Conservation (phyloP, 306 rosid species). For the Mimosa pudica region DNA sequence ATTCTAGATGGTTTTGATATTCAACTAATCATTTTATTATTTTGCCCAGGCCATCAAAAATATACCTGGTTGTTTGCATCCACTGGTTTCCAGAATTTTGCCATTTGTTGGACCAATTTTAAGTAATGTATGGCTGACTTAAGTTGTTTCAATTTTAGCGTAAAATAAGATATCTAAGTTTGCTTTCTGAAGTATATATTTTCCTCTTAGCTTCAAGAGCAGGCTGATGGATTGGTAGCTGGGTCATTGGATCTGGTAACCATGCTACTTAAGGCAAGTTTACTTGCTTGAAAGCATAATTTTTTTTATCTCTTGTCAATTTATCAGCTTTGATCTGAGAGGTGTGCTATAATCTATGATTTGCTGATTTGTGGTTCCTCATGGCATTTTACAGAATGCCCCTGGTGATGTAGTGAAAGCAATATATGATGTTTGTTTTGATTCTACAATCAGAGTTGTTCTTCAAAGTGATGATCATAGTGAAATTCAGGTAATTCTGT, state of each 20-base stretch:
- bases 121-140: slow-evolving; percentile 54
- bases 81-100: slow-evolving; percentile 75
- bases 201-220: slow-evolving; percentile 73
- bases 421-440: slow-evolving; percentile 75
- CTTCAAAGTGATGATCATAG: slow-evolving; percentile 87
- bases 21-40: slow-evolving; percentile 14
- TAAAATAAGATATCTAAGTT: neutral
- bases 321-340: slow-evolving; percentile 28
- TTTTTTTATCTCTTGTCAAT: slow-evolving; percentile 4
- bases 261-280: slow-evolving; percentile 91
- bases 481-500: slow-evolving; percentile 82
- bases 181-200: slow-evolving; percentile 41
- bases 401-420: slow-evolving; percentile 77
- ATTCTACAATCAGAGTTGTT: slow-evolving; percentile 57
- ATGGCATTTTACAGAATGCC: slow-evolving; percentile 74
- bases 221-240: slow-evolving; percentile 83
- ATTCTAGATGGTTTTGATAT: slow-evolving; percentile 30
- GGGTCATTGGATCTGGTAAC: slow-evolving; percentile 90
- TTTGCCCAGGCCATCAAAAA: slow-evolving; percentile 73
- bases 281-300: slow-evolving; percentile 33
- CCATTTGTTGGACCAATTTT: slow-evolving; percentile 76
- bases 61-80: slow-evolving; percentile 80
- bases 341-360: slow-evolving; percentile 19
- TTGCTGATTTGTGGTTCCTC: slow-evolving; percentile 46
- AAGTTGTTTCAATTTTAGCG: slow-evolving; percentile 25